Evolutionary conservation across 176 grass and related monocot species (phyloP).

Genomic region (Lolium rigidum): DNA sequence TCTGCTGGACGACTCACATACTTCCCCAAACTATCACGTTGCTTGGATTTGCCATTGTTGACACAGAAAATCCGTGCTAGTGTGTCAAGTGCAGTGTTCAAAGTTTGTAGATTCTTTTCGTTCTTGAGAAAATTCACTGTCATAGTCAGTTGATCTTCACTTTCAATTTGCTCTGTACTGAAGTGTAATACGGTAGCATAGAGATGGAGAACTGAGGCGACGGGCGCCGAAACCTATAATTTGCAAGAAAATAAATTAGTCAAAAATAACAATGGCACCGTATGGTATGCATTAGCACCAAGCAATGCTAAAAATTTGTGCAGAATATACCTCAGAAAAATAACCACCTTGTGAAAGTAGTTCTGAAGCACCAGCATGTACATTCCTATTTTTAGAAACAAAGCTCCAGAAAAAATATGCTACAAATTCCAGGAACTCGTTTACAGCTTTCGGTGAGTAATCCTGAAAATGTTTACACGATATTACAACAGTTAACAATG

Average conservation of each 20-base stretch:
- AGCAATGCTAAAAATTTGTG: slow-evolving; percentile 40
- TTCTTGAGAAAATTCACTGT: slow-evolving; percentile 45
- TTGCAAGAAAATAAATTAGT: slow-evolving; percentile 30
- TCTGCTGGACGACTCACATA: slow-evolving; percentile 20
- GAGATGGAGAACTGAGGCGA: slow-evolving; percentile 61
- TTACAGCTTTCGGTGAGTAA: slow-evolving; percentile 38
- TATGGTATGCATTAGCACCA: slow-evolving; percentile 30
- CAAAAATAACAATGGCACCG: slow-evolving; percentile 22
- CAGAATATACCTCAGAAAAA: slow-evolving; percentile 66
- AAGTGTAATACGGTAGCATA: slow-evolving; percentile 71
- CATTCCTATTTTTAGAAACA: slow-evolving; percentile 58
- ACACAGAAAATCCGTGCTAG: slow-evolving; percentile 47
- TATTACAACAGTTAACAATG: slow-evolving; percentile 23
- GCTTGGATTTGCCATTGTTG: not conserved
- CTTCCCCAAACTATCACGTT: slow-evolving; percentile 32
- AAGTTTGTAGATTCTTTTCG: slow-evolving; percentile 45
- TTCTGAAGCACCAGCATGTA: slow-evolving; percentile 44
- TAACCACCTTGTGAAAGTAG: slow-evolving; percentile 58
- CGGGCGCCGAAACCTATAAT: slow-evolving; percentile 57
- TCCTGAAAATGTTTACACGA: slow-evolving; percentile 49
- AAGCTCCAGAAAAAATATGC: slow-evolving; percentile 58
- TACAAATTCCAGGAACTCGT: slow-evolving; percentile 67
- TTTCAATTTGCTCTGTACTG: slow-evolving; percentile 47
- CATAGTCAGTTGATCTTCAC: not conserved
- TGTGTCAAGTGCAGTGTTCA: slow-evolving; percentile 44